Evolutionary conservation across 805 yeast species (phyloP).

Genomic region (Blastobotrys chiropterorum): DNA sequence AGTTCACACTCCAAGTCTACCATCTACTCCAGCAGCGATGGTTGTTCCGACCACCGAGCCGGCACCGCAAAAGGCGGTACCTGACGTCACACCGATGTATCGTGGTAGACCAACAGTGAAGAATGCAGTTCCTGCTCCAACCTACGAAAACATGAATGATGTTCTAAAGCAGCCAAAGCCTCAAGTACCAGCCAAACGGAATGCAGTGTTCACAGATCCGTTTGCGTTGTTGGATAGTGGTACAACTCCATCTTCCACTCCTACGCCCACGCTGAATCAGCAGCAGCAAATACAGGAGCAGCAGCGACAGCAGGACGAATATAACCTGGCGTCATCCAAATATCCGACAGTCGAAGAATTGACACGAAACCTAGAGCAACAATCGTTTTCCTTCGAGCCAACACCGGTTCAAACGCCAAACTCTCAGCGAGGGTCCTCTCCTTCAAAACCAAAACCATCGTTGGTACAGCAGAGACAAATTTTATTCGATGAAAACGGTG

Average conservation of each 20-base stretch:
- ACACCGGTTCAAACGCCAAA: constrained; percentile 1
- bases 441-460: not conserved
- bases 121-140: constrained; percentile 3
- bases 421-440: constrained; percentile 1
- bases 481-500: not conserved
- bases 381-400: constrained; percentile 12
- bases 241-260: not conserved
- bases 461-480: not conserved
- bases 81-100: constrained; percentile 23
- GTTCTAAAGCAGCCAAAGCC: constrained; percentile 2
- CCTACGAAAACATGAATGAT: constrained; percentile 3
- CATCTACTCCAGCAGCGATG: not conserved
- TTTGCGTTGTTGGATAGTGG: constrained; percentile 11
- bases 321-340: constrained; percentile 21
- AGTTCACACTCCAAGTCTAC: not conserved
- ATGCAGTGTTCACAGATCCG: constrained; percentile 16
- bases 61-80: constrained; percentile 9
- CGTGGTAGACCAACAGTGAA: constrained; percentile 20
- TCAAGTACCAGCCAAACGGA: not conserved
- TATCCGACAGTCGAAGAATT: constrained; percentile 33
- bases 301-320: not conserved
- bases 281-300: not conserved
- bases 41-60: constrained; percentile 6
- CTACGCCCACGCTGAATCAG: not conserved
- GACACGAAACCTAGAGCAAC: constrained; percentile 16